phyloP scores from a whole-genome alignment of 306 rosid genomes.

The Hippophae tibetana region DNA sequence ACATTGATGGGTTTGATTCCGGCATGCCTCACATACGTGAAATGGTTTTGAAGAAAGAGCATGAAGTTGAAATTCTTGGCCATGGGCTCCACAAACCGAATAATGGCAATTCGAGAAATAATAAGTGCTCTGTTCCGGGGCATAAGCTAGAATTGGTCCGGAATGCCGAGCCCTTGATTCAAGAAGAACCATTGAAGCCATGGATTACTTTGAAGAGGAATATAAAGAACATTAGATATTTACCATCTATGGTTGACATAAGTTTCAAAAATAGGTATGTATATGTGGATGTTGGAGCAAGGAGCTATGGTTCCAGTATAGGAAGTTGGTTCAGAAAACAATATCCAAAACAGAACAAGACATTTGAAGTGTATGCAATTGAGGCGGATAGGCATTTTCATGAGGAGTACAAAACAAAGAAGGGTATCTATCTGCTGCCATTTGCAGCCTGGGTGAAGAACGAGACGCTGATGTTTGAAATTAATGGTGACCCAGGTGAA shows the following conservation, averaged over 20 bases:
- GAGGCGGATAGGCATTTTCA: conserved; percentile 86
- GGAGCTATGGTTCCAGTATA: conserved; percentile 90
- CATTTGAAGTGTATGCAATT: conserved; percentile 78
- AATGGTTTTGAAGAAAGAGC: conserved; percentile 62
- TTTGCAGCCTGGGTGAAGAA: conserved; percentile 97
- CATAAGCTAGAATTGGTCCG: conserved; percentile 57
- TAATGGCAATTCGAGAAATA: conserved; percentile 21
- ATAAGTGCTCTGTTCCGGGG: conserved; percentile 59
- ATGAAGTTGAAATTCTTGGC: conserved; percentile 23
- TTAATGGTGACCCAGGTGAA: conserved; percentile 71
- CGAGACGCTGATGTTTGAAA: conserved; percentile 68
- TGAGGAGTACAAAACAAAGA: conserved; percentile 66
- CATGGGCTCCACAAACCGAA: conserved; percentile 16
- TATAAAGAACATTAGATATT: conserved; percentile 55
- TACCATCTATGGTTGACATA: conserved; percentile 76
- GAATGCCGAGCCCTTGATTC: conserved; percentile 69
- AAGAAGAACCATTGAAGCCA: conserved; percentile 75
- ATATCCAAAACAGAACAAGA: conserved; percentile 91
- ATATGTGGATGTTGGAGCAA: conserved; percentile 92
- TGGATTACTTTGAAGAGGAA: conserved; percentile 89
- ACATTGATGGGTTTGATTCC: conserved; percentile 51
- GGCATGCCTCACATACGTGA: conserved; percentile 60
- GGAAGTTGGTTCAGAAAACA: conserved; percentile 97
- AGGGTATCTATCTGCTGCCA: conserved; percentile 57
- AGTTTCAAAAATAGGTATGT: conserved; percentile 76